These are phyloP conservation scores for Tranzscheliella williamsii DNA, from an alignment of 1,284 basidiomycete genomes.

Conservation along the genomic window DNA sequence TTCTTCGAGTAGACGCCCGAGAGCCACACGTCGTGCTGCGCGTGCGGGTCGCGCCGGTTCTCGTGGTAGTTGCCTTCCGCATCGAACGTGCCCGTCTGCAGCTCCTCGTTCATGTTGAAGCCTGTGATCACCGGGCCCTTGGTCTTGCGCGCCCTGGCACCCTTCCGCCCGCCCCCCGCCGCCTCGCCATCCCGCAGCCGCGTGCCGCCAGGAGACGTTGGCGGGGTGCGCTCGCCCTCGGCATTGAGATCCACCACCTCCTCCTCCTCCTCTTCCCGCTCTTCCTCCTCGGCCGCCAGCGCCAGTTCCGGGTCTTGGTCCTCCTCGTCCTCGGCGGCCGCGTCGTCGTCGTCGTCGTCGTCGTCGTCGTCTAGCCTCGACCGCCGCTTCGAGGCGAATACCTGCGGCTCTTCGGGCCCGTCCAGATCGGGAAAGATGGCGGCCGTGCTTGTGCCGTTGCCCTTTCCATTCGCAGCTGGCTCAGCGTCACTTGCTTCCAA, in stretches of 20 bases:
- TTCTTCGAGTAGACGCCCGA: constrained; percentile 77
- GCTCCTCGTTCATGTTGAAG: constrained; percentile 99
- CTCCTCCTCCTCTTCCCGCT: constrained; percentile 12
- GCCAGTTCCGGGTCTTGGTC: constrained; percentile 42
- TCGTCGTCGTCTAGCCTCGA: constrained; percentile 41
- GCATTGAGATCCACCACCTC: constrained; percentile 38
- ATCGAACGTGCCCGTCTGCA: constrained; percentile 94
- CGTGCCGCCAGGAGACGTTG: constrained; percentile 31
- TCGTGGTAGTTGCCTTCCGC: constrained; percentile 85
- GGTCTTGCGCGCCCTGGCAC: constrained; percentile 1
- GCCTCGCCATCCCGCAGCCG: constrained; percentile 1
- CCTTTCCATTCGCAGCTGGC: constrained; percentile 4
- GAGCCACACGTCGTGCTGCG: constrained; percentile 93
- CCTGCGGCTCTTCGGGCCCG: constrained; percentile 73
- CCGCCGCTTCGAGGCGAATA: constrained; percentile 46
- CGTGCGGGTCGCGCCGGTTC: constrained; percentile 80
- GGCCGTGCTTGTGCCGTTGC: constrained; percentile 4
- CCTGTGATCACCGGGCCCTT: constrained; percentile 85
- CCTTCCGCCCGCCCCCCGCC: background rate
- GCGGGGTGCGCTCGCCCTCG: constrained; percentile 43
- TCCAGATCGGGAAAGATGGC: constrained; percentile 66
- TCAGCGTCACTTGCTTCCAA: constrained; percentile 24
- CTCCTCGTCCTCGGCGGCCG: constrained; percentile 51
- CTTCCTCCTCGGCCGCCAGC: constrained; percentile 15
- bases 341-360: constrained; percentile 22